Percentiles rank a stretch among this genome's conserved stretches.
phyloP scores from a whole-genome alignment of 2,329 filamentous ascomycete genomes.

The Massarina eburnea region DNA sequence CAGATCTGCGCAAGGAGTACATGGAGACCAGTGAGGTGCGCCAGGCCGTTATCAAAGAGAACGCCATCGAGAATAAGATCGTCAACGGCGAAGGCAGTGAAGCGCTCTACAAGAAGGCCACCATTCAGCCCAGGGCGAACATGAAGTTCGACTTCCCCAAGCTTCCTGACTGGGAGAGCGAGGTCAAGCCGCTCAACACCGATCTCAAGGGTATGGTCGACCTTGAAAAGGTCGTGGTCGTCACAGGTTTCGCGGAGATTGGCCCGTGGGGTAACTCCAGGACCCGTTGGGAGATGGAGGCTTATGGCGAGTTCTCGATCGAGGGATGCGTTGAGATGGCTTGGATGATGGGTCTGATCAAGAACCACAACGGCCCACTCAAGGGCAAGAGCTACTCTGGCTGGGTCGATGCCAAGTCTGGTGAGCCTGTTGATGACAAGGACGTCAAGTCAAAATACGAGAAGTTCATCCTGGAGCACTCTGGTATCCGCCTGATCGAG shows the following conservation, averaged over 20 bases:
- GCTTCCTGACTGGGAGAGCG: conserved; percentile 87
- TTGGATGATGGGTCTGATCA: conserved; percentile 99
- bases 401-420: conserved; percentile 93
- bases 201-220: conserved; percentile 97
- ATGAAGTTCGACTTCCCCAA: conserved; percentile 96
- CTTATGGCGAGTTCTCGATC: conserved; percentile 91
- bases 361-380: conserved; percentile 93
- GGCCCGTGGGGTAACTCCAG: conserved; percentile 98
- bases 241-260: conserved; percentile 94
- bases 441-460: conserved; percentile 98
- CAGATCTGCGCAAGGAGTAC: conserved; percentile 87
- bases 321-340: conserved; percentile 99
- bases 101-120: conserved; percentile 90
- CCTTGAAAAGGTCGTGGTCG: conserved; percentile 94
- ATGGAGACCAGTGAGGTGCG: conserved; percentile 94
- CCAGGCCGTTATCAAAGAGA: conserved; percentile 93
- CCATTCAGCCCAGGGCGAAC: conserved; percentile 90
- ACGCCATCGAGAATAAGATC: conserved; percentile 92
- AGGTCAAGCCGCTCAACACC: conserved; percentile 84
- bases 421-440: conserved; percentile 96
- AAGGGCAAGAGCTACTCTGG: conserved; percentile 97
- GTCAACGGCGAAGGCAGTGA: conserved; percentile 94
- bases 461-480: conserved; percentile 93
- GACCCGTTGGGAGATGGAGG: conserved; percentile 99
- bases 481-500: conserved; percentile 95